Base-by-base conservation (phyloP, 192 early-diverging fungal species). In the Rhizophagus prolifer region DNA sequence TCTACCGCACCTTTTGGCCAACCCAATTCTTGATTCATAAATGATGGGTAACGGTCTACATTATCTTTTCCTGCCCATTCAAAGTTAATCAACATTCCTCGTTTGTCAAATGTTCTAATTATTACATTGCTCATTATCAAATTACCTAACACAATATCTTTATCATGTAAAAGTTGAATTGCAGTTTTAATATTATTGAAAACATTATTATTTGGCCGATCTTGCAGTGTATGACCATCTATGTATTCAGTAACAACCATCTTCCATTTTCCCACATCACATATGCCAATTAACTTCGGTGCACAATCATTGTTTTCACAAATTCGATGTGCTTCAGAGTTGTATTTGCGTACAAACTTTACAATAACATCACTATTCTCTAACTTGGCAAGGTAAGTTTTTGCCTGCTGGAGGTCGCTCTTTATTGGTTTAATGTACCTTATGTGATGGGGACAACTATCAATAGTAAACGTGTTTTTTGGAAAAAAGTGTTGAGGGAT, bases 181-280 rank as follows among this genome's bases (percentile, higher is more conserved):
- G 26, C 62, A 30, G 23, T 28, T 30, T 64, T 2, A 30, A 64
- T 28, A 30, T 64, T 10, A 30, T 64, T 31, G 34, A 64, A 64
- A 30, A 64, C 28, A 64, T 14, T 64, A 14, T 28, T 0, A 12
- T 30, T 3, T 30, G 9, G 9, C 7, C 9, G 10, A n/a, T n/a
- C n/a, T n/a, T n/a, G n/a, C n/a, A 46, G 10, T 28, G 28, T 14
- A 30, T 14, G 9, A 31, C 62, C 28, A 30, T 64, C 62, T 10
- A 62, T 25, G 46, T 46, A 46, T 46, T 69, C 67, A 14, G 46
- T 69, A 47, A 69, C n/a, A n/a, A 69, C n/a, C 36, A 69, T 69
- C 38, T 47, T 47, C 4, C 31, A 44, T 4, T 30, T 21, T 69
- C 19, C 19, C 14, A 38, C n/a, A 47, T 38, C 19, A 69, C 19